Percentiles rank a stretch among this genome's conserved stretches.
Conservation (phyloP, 805 yeast genomes). For the Myxozyma sirexii region DNA sequence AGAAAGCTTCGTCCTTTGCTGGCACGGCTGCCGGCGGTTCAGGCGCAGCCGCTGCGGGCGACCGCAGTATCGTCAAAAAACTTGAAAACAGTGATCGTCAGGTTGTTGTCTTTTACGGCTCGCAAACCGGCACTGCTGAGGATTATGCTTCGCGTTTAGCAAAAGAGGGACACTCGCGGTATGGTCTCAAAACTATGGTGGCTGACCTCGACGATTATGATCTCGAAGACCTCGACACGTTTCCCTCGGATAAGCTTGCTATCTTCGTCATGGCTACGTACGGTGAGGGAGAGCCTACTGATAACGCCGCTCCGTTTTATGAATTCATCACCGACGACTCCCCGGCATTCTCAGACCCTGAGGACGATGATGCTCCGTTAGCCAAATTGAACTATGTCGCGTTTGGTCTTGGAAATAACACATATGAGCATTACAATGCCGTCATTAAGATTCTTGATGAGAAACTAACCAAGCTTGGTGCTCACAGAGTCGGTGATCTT, state of each 20-base stretch:
- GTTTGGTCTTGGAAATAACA: slow-evolving; percentile 93
- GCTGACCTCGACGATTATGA: slow-evolving; percentile 90
- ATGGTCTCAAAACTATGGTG: slow-evolving; percentile 78
- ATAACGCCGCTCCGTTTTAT: slow-evolving; percentile 81
- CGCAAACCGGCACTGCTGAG: slow-evolving; percentile 99
- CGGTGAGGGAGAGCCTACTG: slow-evolving; percentile 99
- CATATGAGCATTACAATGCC: slow-evolving; percentile 89
- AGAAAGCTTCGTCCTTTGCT: slow-evolving; percentile 35
- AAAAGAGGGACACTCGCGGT: slow-evolving; percentile 81
- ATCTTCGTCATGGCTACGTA: slow-evolving; percentile 88
- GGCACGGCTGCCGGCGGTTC: slow-evolving; percentile 4
- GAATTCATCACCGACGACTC: slow-evolving; percentile 62
- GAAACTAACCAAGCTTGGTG: slow-evolving; percentile 64
- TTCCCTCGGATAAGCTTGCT: slow-evolving; percentile 61
- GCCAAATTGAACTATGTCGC: slow-evolving; percentile 65
- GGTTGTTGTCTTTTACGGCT: slow-evolving; percentile 81
- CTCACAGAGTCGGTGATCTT: slow-evolving; percentile 67
- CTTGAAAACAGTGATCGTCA: slow-evolving; percentile 67
- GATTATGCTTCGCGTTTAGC: slow-evolving; percentile 91
- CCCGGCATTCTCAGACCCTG: slow-evolving; percentile 50
- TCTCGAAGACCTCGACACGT: slow-evolving; percentile 68
- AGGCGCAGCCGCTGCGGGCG: slow-evolving; percentile 19
- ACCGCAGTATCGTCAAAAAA: slow-evolving; percentile 40
- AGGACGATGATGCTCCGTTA: slow-evolving; percentile 45
- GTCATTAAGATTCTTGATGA: slow-evolving; percentile 62